These are phyloP conservation scores for Teunomyces gatunensis DNA, from an alignment of 805 yeast genomes.

Conservation along the genomic window DNA sequence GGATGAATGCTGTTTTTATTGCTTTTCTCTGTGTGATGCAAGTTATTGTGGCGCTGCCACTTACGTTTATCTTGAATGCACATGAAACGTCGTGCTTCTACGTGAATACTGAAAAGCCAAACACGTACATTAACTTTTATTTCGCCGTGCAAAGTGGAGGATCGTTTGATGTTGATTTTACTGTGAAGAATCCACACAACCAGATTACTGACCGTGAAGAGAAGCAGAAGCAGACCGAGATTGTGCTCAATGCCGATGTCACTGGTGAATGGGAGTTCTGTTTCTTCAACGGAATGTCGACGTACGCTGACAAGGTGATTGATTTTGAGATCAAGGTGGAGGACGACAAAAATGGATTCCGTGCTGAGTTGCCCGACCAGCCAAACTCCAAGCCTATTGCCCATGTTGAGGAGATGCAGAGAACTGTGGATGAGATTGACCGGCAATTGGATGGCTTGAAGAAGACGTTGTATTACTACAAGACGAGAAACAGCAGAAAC, in stretches of 20 bases:
- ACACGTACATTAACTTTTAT: slow-evolving; percentile 65
- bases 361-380: slow-evolving; percentile 59
- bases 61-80: slow-evolving; percentile 74
- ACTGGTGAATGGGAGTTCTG: slow-evolving; percentile 87
- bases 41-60: slow-evolving; percentile 49
- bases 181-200: slow-evolving; percentile 56
- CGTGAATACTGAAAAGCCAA: slow-evolving; percentile 58
- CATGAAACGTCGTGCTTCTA: slow-evolving; percentile 72
- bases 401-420: slow-evolving; percentile 51
- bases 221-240: slow-evolving; percentile 78
- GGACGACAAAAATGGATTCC: slow-evolving; percentile 41
- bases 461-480: slow-evolving; percentile 73
- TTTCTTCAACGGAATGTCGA: slow-evolving; percentile 77
- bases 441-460: slow-evolving; percentile 54
- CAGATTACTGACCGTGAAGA: slow-evolving; percentile 50
- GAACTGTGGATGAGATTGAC: slow-evolving; percentile 58
- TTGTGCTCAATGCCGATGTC: slow-evolving; percentile 60
- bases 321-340: slow-evolving; percentile 73
- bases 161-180: slow-evolving; percentile 74
- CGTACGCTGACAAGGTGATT: slow-evolving; percentile 77
- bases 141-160: slow-evolving; percentile 86
- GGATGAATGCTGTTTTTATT: neutral
- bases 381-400: slow-evolving; percentile 50
- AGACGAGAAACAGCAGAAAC: slow-evolving; percentile 87
- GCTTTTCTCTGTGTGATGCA: slow-evolving; percentile 3